Conservation (phyloP, 805 yeast genomes). For the Starmerella stellata region DNA sequence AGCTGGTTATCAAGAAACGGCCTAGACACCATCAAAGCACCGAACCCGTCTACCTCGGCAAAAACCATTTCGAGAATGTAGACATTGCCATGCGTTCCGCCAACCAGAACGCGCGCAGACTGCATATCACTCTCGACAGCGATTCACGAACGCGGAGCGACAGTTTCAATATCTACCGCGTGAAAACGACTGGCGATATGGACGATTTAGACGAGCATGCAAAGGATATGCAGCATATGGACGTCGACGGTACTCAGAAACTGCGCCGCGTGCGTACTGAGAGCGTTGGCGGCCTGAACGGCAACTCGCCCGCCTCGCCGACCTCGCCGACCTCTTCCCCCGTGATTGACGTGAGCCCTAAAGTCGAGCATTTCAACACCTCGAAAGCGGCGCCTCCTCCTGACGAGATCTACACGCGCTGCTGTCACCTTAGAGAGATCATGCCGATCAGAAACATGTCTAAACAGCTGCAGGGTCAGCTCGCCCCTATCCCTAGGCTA, state of each 20-base stretch:
- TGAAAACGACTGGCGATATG: background rate
- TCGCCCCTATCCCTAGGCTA: constrained; percentile 52
- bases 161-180: background rate
- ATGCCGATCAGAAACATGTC: constrained; percentile 79
- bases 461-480: constrained; percentile 60
- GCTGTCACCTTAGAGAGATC: constrained; percentile 83
- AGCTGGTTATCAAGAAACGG: constrained; percentile 10
- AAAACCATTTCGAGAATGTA: constrained; percentile 11
- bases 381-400: constrained; percentile 26
- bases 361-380: background rate
- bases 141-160: constrained; percentile 1
- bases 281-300: background rate
- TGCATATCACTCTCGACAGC: constrained; percentile 8
- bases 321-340: background rate
- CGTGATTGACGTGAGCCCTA: background rate
- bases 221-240: constrained; percentile 2
- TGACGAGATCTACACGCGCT: constrained; percentile 70
- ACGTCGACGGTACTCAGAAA: constrained; percentile 9
- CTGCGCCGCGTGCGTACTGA: background rate
- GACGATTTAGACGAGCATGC: constrained; percentile 8
- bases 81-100: constrained; percentile 13
- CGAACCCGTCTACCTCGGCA: constrained; percentile 7
- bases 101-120: constrained; percentile 14
- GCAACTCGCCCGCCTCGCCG: constrained; percentile 1
- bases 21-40: constrained; percentile 1